Base-by-base conservation (phyloP, 75 land plant species). In the Pinus taeda region DNA sequence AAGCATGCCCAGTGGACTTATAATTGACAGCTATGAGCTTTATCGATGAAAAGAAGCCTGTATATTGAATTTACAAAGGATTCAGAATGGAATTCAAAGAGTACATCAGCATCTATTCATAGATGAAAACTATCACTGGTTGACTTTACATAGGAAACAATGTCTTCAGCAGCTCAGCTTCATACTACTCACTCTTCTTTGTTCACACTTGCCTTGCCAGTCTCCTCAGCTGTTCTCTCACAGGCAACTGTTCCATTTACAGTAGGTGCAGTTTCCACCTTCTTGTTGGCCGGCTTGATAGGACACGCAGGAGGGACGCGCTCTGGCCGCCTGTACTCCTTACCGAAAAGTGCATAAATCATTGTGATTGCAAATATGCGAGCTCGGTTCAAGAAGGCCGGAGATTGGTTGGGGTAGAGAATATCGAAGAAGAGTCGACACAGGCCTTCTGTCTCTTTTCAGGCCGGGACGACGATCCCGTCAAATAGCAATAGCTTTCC, bases 301-400 rank as follows among this genome's bases (percentile, higher is more conserved):
- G 93, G 90, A 60, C 93, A 91, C 15, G 90, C 93, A 26, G 86
- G 80, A 15, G 93, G 93, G 26, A 58, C 82, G 61, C 88, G 80
- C 56, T 71, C 87, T 21, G 90, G 90, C 75, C 79, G 86, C 76
- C 83, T 77, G 60, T 88, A 91, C 56, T 91, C 93, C 93, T 88
- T 86, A 6, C 93, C 93, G 20, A 88, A 78, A 24, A 88, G 75
- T 15, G 80, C 49, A 77, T 91, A 91, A 14, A 91, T 59, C 64
- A 45, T 45, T 45, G 49, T 45, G 49, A 45, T 45, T 45, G 49
- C 49, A 45, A 8, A 6, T 7, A 45, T 45, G 49, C 6, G 49
- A 45, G 0, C 6, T 45, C 49, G 49, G 9, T 45, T 8, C 49
- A 45, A 45, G 1, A 7, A 5, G 49, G 7, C 9, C 6, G 49